Base-by-base conservation (phyloP, 352 stramenopile species). In the Globisporangium splendens region DNA sequence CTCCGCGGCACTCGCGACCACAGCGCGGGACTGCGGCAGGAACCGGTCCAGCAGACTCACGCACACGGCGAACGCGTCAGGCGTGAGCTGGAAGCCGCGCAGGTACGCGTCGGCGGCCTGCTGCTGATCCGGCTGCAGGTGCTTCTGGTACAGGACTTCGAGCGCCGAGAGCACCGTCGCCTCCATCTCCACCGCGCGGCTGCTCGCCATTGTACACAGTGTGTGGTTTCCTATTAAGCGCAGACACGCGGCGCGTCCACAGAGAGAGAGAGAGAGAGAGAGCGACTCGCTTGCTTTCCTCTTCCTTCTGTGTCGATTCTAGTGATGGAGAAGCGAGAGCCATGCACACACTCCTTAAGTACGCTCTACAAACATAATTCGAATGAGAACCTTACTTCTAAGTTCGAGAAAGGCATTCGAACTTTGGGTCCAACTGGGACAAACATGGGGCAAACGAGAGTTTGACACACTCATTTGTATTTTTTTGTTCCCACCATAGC, bases 21-120 rank as follows among this genome's bases (percentile, higher is more conserved):
- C 44, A 0, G 50, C 28, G 41, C 47, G 50, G 22, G 42, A 59
- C 21, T 64, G 51, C 44, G 50, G 56, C n/a, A 94, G 55, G 43
- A 86, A 75, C 47, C 74, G 73, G 54, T 92, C 80, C 44, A 93
- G 68, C 41, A 93, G 69, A 44, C 66, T 50, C 42, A 75, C 61
- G 49, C 80, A 87, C n/a, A 93, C 70, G 42, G 56, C 64, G 62
- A 93, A 93, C n/a, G 86, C 84, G 18, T 77, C 77, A n/a, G 80
- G 73, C 12, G 79, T 85, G 50, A 88, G 69, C 71, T 95, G 86
- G 65, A 95, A 95, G 39, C 68, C 74, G 33, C 84, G 84, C 22
- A 95, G 59, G 52, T 83, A 93, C 12, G 81, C 72, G 60, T 95
- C 86, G 20, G 86, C 83, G 24, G 72, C 73, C 42, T 83, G 73